Base-by-base conservation (phyloP, 2,329 filamentous ascomycete genomes). In the Triangularia setosa region DNA sequence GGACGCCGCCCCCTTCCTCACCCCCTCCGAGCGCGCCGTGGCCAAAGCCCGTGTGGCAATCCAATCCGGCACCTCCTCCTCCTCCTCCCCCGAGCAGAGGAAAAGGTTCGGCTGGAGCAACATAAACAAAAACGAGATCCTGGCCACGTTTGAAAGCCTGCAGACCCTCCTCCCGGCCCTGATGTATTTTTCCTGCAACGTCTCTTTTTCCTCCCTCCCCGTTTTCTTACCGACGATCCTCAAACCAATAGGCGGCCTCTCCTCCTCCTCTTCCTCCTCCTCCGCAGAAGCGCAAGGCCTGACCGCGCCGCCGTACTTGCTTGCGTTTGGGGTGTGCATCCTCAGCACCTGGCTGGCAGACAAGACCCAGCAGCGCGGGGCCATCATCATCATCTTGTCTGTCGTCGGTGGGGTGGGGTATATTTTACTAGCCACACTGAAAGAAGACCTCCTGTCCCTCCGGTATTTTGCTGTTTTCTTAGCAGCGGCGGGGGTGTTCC, bases 301-400 rank as follows among this genome's bases (percentile, higher is more conserved):
- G 12, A 88, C 88, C 0, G 88, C 89, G 0, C 89, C 89, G 0
- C 88, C 89, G 0, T 91, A 89, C 74, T 85, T 92, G 69, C 75
- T 90, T 16, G 83, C 88, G 1, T 91, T 89, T 72, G 69, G 90
- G 12, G 75, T 87, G 23, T 89, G 86, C 54, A 81, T 92, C 65
- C 70, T 72, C 9, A 84, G 84, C 1, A 87, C 87, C 4, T 89
- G 81, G 73, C 73, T 90, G 35, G 87, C 88, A n/a, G 89, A 92
- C 76, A 81, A 80, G 14, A 80, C 83, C 1, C 83, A 84, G 67
- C 88, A 90, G 72, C 86, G 89, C 52, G 88, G 87, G 1, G 72
- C 85, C 54, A 82, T 85, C 69, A 83, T 91, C 67, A 77, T 82
- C 3, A 68, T 75, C 4, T 79, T 89, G 9, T 88, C 86, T 3